Evolutionary conservation across 1,139 yeast species (phyloP).

Genomic region (Geotrichum europaeum): DNA sequence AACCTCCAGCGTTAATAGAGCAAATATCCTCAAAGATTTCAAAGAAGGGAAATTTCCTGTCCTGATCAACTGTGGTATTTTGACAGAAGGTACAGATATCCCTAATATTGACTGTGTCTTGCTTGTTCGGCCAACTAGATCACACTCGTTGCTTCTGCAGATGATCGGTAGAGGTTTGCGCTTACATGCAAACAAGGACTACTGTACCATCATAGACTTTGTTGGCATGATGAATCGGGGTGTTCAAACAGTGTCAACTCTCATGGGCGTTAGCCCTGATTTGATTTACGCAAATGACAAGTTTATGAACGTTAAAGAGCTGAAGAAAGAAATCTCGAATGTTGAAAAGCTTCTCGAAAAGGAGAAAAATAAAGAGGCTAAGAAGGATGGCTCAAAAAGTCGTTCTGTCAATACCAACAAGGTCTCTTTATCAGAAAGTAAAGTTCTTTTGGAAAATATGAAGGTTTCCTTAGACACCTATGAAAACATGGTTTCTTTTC

Average conservation of each 20-base stretch:
- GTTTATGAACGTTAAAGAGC: conserved; percentile 1
- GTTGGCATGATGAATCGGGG: conserved; percentile 56
- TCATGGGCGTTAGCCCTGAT: conserved; percentile 46
- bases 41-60: conserved; percentile 60
- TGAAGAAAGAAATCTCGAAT: not conserved
- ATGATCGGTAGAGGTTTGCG: conserved; percentile 92
- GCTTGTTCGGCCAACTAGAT: conserved; percentile 74
- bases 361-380: not conserved
- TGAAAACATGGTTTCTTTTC: not conserved
- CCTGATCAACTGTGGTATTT: conserved; percentile 78
- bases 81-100: conserved; percentile 93
- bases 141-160: conserved; percentile 65
- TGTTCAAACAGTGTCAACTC: conserved; percentile 54
- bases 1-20: conserved; percentile 52
- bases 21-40: conserved; percentile 51
- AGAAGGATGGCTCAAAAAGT: not conserved
- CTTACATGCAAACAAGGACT: conserved; percentile 50
- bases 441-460: conserved; percentile 19
- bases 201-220: conserved; percentile 74
- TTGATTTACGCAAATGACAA: conserved; percentile 15
- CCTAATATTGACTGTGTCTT: conserved; percentile 82
- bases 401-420: conserved; percentile 10
- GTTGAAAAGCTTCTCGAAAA: conserved; percentile 2
- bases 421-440: conserved; percentile 21
- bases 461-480: conserved; percentile 1